phyloP scores from a whole-genome alignment of 2,329 filamentous ascomycete species.

The Teratosphaeria pseudoeucalypti region DNA sequence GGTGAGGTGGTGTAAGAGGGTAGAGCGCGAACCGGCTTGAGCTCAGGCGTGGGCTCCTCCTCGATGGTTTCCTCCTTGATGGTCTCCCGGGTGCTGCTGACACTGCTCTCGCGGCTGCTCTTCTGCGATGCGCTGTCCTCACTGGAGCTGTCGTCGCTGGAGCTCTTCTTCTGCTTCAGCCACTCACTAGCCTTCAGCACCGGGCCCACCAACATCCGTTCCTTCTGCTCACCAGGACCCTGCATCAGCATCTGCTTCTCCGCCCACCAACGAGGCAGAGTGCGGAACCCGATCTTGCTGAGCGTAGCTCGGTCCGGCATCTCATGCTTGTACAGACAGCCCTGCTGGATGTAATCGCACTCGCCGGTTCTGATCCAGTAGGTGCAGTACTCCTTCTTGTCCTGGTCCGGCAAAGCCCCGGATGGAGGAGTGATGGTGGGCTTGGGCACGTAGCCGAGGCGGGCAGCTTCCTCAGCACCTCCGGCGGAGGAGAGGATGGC shows the following conservation, averaged over 20 bases:
- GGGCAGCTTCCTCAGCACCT: conserved; percentile 17
- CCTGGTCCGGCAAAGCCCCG: conserved; percentile 29
- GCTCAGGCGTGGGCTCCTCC: neutral
- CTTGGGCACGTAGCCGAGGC: conserved; percentile 16
- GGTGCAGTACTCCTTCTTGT: conserved; percentile 70
- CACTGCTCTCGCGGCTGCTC: neutral
- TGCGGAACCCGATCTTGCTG: conserved; percentile 53
- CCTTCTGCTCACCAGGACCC: conserved; percentile 8
- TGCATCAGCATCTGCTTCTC: conserved; percentile 32
- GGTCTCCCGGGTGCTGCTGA: neutral
- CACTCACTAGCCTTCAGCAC: conserved; percentile 12
- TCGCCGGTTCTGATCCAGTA: conserved; percentile 82
- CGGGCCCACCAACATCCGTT: conserved; percentile 4
- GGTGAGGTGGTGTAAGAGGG: neutral
- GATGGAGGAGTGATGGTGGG: conserved; percentile 22
- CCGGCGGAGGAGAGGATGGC: conserved; percentile 20
- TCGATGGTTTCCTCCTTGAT: neutral
- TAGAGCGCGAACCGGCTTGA: neutral
- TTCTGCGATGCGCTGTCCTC: neutral
- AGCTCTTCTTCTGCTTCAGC: conserved; percentile 14
- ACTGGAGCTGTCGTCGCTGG: neutral
- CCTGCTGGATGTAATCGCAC: conserved; percentile 76
- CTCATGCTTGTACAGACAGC: conserved; percentile 82
- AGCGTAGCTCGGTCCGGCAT: conserved; percentile 61
- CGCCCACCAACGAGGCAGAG: conserved; percentile 47